Percentiles rank a stretch among this genome's conserved stretches.
phyloP scores from a whole-genome alignment of 1,284 basidiomycete species.

The Thelephora terrestris region DNA sequence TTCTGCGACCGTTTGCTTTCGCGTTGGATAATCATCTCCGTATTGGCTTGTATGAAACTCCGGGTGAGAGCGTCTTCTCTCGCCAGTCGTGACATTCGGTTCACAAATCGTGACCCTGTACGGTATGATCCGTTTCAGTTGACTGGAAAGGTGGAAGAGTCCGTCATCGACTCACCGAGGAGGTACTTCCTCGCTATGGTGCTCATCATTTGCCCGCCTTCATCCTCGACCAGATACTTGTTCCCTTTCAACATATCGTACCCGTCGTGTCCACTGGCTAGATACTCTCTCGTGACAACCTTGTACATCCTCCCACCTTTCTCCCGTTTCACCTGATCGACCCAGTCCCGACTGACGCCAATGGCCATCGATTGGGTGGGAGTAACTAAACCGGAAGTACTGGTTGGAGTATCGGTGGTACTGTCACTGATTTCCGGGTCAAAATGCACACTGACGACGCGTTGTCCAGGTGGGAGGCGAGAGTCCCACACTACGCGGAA shows the following conservation, averaged over 20 bases:
- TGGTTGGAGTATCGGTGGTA: conserved; percentile 13
- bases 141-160: not conserved
- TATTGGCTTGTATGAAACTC: conserved; percentile 30
- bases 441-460: conserved; percentile 68
- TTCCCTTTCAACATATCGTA: conserved; percentile 62
- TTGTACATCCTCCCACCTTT: conserved; percentile 55
- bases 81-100: conserved; percentile 39
- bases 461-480: conserved; percentile 52
- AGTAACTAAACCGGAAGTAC: conserved; percentile 29
- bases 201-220: conserved; percentile 76
- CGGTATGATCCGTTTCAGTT: not conserved
- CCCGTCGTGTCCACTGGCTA: conserved; percentile 77
- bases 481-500: conserved; percentile 86
- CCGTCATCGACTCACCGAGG: conserved; percentile 45
- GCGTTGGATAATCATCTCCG: conserved; percentile 31
- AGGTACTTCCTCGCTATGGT: conserved; percentile 78
- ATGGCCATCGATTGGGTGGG: conserved; percentile 23
- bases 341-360: conserved; percentile 21
- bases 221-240: conserved; percentile 73
- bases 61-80: conserved; percentile 16
- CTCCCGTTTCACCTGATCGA: conserved; percentile 45
- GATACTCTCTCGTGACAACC: conserved; percentile 69
- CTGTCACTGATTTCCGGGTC: conserved; percentile 33
- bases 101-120: conserved; percentile 58
- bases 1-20: conserved; percentile 28